Evolutionary conservation across 2,329 filamentous ascomycete genomes (phyloP).

Genomic region (Ilyonectria mors-panacis): DNA sequence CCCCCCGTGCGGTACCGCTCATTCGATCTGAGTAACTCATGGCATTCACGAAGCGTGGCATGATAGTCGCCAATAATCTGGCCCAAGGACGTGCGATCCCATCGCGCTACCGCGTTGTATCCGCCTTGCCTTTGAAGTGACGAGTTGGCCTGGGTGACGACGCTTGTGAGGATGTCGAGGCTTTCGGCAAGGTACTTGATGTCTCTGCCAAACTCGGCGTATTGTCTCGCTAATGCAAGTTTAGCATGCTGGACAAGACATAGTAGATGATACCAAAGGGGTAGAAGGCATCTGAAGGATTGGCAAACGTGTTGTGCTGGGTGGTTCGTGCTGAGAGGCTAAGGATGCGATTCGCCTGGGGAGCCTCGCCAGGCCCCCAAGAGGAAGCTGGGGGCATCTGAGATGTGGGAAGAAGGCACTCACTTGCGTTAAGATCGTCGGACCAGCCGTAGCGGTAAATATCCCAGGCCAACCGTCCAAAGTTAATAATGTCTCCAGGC

Average conservation of each 20-base stretch:
- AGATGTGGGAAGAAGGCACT: conserved; percentile 36
- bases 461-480: conserved; percentile 52
- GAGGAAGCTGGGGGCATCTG: conserved; percentile 13
- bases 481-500: conserved; percentile 51
- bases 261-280: conserved; percentile 2
- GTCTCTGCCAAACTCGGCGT: conserved; percentile 52
- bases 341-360: conserved; percentile 11
- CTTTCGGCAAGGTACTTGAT: conserved; percentile 50
- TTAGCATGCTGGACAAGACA: conserved; percentile 19
- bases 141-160: conserved; percentile 48
- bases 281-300: conserved; percentile 6
- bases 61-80: conserved; percentile 53
- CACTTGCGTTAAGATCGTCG: conserved; percentile 53
- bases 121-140: conserved; percentile 46
- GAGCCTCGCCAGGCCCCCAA: conserved; percentile 38
- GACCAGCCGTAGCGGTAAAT: conserved; percentile 52
- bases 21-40: conserved; percentile 49
- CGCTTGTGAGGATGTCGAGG: conserved; percentile 50
- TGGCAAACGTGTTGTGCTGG: neutral
- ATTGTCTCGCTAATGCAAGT: conserved; percentile 47
- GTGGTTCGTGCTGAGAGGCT: conserved; percentile 18
- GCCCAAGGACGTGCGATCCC: conserved; percentile 43
- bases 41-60: conserved; percentile 52
- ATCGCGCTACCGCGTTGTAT: conserved; percentile 38
- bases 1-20: conserved; percentile 45